Base-by-base conservation (phyloP, 164 flowering plant species). In the Tetracentron sinense region DNA sequence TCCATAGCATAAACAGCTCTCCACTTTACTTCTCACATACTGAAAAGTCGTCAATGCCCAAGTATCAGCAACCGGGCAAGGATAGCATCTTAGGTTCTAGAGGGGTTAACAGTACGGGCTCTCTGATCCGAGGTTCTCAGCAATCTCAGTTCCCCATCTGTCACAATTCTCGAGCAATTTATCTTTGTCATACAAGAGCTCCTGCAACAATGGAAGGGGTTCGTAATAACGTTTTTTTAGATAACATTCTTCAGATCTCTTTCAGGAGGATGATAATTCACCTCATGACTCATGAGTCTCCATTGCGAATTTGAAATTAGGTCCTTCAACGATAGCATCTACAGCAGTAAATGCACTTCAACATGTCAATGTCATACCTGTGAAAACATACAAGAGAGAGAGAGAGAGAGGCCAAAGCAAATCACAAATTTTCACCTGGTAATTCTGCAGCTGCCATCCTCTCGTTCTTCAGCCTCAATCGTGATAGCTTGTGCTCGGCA, bases 251-350 rank as follows among this genome's bases (percentile, higher is more conserved):
- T 10, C 3, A 49, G 0, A 15, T 47, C 52, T 20, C 42, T 20
- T 20, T 17, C 25, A 53, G 50, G 27, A 50, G 38, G 52, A 50
- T 38, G 11, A 22, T 3, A 48, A 70, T 67, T 56, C 50, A 94
- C 99, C 96, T 95, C 99, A 50, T n/a, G n/a, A n/a, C n/a, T n/a
- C n/a, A n/a, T 92, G 99, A 75, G 99, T 95, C 69, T 92, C 99
- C 0, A 97, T 95, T 10, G 97, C 87, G 77, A 88, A 92, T 68
- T 95, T 97, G 58, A 95, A 95, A 75, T 95, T 95, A n/a, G 99
- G 99, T 33, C 99, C 99, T 79, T 95, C 99, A 25, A 95, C 99
- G 72, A 95, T 92, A 61, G 97, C 99, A 77, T 95, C 99, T 60
- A 92, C 99, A 30, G 99, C 99, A 92, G 77, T 92, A 95, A 61